Evolutionary conservation across 2,329 filamentous ascomycete genomes (phyloP), one percentile per base, ranked within the genome.

Genomic region (Teratosphaeria nubilosa): DNA sequence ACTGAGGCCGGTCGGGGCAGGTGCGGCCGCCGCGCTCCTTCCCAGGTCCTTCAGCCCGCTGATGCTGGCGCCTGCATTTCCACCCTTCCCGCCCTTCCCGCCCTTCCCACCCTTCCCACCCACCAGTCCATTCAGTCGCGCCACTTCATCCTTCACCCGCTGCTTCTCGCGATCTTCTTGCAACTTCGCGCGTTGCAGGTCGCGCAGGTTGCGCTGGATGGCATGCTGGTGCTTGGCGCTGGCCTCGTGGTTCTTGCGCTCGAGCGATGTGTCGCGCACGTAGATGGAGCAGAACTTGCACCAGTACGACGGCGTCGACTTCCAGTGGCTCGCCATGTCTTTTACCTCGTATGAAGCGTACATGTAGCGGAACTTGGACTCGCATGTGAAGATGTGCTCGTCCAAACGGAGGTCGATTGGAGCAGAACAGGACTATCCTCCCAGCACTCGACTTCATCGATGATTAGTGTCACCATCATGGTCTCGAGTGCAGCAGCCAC

Each of bases 281-380:
- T 86, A 97, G 70, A 82, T 83, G 70, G 85, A 84, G 82, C 94
- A 99, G 78, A 96, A 90, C 74, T 97, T 97, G 83, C 94, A 99
- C 91, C 91, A 97, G 77, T 95, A 95, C 72, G 87, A 92, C 5
- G 91, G 91, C 34, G 91, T 96, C 22, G 92, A 96, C 73, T 97
- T 97, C 94, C 94, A 97, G 76, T 96, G 95, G 80, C 97, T 94
- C 0, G 94, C 86, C 94, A 99, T 48, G 41, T 37, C 34, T 37
- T n/a, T 16, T 13, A 2, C 2, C 11, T 45, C n/a, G 2, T 2
- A 45, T 16, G 37, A 45, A 45, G 11, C n/a, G n/a, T n/a, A n/a
- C 6, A 45, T 16, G 37, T 45, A 5, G 1, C 13, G 16, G 37
- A 6, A 16, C 37, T 45, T 20, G 2, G n/a, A 45, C n/a, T 45